phyloP scores from a whole-genome alignment of 257 asterid genomes.

The Ilex aquifolium region DNA sequence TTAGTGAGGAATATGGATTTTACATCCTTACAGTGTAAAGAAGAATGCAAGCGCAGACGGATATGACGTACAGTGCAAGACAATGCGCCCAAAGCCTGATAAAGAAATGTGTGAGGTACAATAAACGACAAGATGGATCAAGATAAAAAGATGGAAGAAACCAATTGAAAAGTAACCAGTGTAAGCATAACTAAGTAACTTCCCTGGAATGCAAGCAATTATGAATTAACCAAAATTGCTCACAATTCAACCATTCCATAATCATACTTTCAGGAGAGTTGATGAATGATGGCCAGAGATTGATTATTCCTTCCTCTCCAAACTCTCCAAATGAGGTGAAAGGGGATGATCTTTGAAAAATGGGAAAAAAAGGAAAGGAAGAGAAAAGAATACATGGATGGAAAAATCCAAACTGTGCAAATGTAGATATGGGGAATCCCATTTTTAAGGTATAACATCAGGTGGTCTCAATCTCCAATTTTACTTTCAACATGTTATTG shows the following conservation, averaged over 20 bases:
- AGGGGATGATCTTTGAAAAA: no score
- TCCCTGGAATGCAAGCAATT: neutral
- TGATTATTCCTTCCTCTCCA: neutral
- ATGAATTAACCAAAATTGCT: neutral
- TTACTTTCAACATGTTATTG: no score
- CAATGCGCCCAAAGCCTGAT: slow-evolving; percentile 96
- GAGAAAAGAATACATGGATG: neutral
- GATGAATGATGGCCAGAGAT: neutral
- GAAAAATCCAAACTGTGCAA: neutral
- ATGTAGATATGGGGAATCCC: no score
- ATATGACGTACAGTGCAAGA: slow-evolving; percentile 64
- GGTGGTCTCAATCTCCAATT: no score
- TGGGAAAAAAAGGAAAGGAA: neutral
- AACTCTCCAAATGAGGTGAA: neutral
- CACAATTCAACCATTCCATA: neutral
- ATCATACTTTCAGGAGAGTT: neutral
- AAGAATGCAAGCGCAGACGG: slow-evolving; percentile 66
- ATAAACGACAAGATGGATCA: neutral
- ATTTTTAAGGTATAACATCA: no score
- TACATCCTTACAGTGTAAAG: slow-evolving; percentile 71
- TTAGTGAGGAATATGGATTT: neutral
- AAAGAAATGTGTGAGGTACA: slow-evolving; percentile 12
- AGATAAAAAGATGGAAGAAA: neutral
- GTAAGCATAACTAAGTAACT: no score
- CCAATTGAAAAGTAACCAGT: no score